These are phyloP conservation scores for Candida saitoana DNA, from an alignment of 805 yeast species.

Conservation along the genomic window DNA sequence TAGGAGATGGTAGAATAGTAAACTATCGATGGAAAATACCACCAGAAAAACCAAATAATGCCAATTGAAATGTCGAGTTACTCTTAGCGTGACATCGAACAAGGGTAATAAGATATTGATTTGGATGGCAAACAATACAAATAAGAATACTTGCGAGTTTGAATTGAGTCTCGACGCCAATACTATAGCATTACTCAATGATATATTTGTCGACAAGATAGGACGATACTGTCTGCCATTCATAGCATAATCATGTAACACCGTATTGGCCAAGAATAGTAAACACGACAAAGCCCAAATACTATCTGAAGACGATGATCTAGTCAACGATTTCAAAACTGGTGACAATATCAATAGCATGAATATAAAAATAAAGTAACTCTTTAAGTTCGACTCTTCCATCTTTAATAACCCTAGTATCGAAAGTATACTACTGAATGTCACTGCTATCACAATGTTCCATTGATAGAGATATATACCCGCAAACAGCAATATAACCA, in stretches of 20 bases:
- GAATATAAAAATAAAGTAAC: conserved; percentile 64
- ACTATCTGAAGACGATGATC: conserved; percentile 87
- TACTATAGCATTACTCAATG: conserved; percentile 82
- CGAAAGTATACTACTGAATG: conserved; percentile 20
- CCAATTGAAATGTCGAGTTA: conserved; percentile 22
- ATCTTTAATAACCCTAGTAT: conserved; percentile 33
- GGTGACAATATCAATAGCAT: conserved; percentile 80
- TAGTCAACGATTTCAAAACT: conserved; percentile 79
- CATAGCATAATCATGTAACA: conserved; percentile 64
- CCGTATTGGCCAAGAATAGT: conserved; percentile 64
- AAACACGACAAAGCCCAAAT: conserved; percentile 90
- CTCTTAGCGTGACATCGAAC: conserved; percentile 58
- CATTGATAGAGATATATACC: conserved; percentile 51
- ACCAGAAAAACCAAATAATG: conserved; percentile 22
- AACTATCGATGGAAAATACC: conserved; percentile 14
- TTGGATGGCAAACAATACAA: conserved; percentile 69
- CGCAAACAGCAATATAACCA: conserved; percentile 65
- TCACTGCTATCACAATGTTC: conserved; percentile 46
- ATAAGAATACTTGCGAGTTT: conserved; percentile 76
- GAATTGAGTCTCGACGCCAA: conserved; percentile 81
- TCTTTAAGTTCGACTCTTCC: conserved; percentile 41
- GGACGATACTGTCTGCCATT: conserved; percentile 38
- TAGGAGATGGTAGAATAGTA: conserved; percentile 23
- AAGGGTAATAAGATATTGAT: conserved; percentile 69
- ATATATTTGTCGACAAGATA: conserved; percentile 73